Base-by-base conservation (phyloP, 176 grass and related monocot species). In the Saccharum officinarum region DNA sequence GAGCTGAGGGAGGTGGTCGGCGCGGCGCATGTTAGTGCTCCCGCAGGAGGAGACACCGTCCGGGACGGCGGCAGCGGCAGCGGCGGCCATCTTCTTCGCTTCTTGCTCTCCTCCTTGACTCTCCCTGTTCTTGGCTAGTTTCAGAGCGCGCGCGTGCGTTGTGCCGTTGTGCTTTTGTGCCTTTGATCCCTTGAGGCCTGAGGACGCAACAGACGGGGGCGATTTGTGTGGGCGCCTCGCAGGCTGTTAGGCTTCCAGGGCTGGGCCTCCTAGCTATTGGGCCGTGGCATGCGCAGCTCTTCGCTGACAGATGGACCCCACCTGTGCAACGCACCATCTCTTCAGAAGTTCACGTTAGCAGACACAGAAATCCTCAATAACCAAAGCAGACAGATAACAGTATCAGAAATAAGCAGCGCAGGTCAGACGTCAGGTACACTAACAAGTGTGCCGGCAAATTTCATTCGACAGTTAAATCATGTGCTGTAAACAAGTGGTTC, bases 1-100 rank as follows among this genome's bases (percentile, higher is more conserved):
- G 60, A 80, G 75, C 14, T 50, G 69, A 34, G 69, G 76, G 39
- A 80, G 80, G 63, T 60, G 40, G 33, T 84, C 85, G 23, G 47
- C 20, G 69, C 69, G 89, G 62, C 81, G 81, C 85, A 80, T n/a
- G 85, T 87, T 87, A 69, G 44, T 80, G 81, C 76, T 91, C n/a
- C 69, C 23, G 76, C 76, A 87, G 81, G 89, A 91, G 61, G 84
- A 91, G 70, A 80, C 41, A 18, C 69, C 63, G 50, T 84, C 50
- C n/a, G 0, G n/a, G 81, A 52, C 55, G 73, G 40, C 11, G 22
- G 40, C 22, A 23, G 31, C 77, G 62, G 69, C 22, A 15, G 33
- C 78, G 63, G 76, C 81, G 31, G 76, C 81, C 85, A 87, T 87
- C 81, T 84, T 84, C 63, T 81, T 81, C 41, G 33, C n/a, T 81